Evolutionary conservation across 2,329 filamentous ascomycete species (phyloP).

Genomic region (Zasmidium cellare): DNA sequence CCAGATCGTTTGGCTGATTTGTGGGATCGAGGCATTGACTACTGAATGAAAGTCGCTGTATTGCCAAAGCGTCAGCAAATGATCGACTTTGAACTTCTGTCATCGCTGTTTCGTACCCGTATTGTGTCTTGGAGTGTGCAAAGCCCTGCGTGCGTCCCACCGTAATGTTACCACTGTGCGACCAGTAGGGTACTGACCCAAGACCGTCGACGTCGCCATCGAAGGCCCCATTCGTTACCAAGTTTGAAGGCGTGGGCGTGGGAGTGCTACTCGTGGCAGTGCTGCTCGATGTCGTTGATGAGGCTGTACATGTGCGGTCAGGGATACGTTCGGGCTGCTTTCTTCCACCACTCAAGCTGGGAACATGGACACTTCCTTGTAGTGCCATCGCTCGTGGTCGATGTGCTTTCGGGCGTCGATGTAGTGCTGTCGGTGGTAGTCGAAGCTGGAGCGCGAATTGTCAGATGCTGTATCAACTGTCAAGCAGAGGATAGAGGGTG

Average conservation of each 20-base stretch:
- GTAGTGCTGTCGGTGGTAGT: background rate
- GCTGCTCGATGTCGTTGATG: background rate
- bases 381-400: background rate
- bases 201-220: background rate
- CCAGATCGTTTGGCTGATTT: background rate
- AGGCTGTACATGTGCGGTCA: background rate
- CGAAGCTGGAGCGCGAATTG: background rate
- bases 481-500: background rate
- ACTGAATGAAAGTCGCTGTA: background rate
- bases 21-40: background rate
- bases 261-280: background rate
- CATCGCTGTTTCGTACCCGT: background rate
- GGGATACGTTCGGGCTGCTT: no score
- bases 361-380: background rate
- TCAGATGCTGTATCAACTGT: background rate
- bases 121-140: background rate
- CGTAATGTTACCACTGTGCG: background rate
- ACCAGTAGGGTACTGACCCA: background rate
- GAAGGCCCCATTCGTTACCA: background rate
- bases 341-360: background rate
- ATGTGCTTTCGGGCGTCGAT: background rate
- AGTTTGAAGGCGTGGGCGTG: background rate
- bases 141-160: background rate
- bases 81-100: background rate
- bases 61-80: background rate